Conservation (phyloP, 148 eudicot species). For the Mesembryanthemum crystallinum region DNA sequence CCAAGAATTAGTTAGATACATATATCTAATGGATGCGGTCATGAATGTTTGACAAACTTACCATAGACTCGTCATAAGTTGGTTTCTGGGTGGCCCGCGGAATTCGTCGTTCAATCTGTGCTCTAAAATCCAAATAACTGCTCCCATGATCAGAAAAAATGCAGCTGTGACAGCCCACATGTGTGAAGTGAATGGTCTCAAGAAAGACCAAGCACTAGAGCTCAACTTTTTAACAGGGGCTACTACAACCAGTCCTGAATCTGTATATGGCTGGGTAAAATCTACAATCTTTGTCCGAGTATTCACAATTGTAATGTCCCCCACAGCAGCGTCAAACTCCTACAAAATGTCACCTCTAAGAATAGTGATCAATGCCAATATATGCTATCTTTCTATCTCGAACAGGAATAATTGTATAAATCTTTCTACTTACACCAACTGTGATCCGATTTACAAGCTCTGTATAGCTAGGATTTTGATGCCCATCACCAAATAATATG, state of each 20-base stretch:
- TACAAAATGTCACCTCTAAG: conserved; percentile 16
- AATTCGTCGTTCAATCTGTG: conserved; percentile 69
- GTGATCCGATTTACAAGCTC: conserved; percentile 41
- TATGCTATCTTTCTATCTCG: neutral
- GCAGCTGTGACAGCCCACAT: conserved; percentile 54
- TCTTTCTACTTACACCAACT: conserved; percentile 34
- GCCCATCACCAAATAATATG: conserved; percentile 43
- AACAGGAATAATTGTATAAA: neutral
- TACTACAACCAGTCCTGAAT: conserved; percentile 72
- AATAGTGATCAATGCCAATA: conserved; percentile 13
- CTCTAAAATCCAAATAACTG: conserved; percentile 63
- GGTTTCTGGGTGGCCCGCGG: conserved; percentile 64
- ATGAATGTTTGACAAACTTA: conserved; percentile 19
- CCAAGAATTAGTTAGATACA: neutral
- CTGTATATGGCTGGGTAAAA: conserved; percentile 66
- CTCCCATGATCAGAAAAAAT: conserved; percentile 48
- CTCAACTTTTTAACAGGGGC: conserved; percentile 47
- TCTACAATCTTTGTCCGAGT: conserved; percentile 51
- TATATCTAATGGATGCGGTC: neutral
- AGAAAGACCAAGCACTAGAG: conserved; percentile 55
- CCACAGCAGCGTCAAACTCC: conserved; percentile 70
- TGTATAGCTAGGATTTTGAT: conserved; percentile 38
- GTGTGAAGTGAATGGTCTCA: conserved; percentile 45
- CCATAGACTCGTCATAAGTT: conserved; percentile 40
- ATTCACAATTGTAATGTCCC: conserved; percentile 67